Percentiles rank a stretch among this genome's conserved stretches.
These are phyloP conservation scores for Coriaria nepalensis DNA, from an alignment of 306 rosid genomes.

Conservation along the genomic window DNA sequence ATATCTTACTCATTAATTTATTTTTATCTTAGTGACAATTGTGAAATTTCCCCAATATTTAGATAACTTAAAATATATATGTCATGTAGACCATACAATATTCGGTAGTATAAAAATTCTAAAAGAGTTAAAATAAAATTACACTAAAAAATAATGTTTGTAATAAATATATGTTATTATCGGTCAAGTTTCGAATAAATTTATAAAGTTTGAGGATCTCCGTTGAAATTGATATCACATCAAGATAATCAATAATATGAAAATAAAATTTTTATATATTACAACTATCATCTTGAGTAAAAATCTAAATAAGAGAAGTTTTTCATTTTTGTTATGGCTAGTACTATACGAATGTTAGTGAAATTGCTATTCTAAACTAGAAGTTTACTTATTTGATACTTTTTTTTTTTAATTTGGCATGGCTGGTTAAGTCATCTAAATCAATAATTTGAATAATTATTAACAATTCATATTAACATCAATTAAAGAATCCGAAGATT, in stretches of 20 bases:
- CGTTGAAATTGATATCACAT: not conserved
- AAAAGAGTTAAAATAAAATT: not conserved
- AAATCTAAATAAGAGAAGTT: not conserved
- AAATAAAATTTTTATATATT: no score
- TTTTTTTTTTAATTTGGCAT: no score
- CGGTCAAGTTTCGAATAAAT: not conserved
- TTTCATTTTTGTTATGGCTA: no score
- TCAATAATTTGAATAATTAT: not conserved
- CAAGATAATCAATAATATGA: not conserved
- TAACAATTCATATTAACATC: not conserved
- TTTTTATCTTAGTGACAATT: not conserved
- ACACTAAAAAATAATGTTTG: not conserved
- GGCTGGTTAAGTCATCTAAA: not conserved
- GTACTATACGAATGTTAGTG: no score
- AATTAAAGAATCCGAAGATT: not conserved
- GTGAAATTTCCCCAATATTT: not conserved
- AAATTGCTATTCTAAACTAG: not conserved
- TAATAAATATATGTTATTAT: not conserved
- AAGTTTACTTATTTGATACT: not conserved
- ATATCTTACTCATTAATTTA: no score
- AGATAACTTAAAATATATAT: not conserved
- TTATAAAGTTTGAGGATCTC: conserved; percentile 1
- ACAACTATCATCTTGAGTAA: no score
- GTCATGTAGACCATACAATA: not conserved
- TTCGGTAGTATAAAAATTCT: not conserved